Percentiles rank a stretch among this genome's conserved stretches.
phyloP scores from a whole-genome alignment of 2,329 filamentous ascomycete genomes.

The Exophiala sp. region DNA sequence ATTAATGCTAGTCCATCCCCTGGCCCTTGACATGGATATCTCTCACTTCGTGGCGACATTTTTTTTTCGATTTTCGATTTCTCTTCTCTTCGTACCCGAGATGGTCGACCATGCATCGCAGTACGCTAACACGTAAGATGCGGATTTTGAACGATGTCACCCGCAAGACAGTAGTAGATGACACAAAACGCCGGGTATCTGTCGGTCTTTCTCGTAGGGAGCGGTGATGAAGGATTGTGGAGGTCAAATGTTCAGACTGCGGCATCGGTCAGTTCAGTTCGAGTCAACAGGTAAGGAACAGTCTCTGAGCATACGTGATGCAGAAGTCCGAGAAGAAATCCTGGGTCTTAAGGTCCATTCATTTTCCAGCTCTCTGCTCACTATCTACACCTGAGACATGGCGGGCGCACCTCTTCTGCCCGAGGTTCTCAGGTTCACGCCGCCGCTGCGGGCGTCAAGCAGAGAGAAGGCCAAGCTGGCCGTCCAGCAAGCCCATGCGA shows the following conservation, averaged over 20 bases:
- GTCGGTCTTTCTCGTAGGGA: constrained; percentile 9
- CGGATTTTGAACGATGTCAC: no score
- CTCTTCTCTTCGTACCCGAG: background rate
- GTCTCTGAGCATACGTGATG: constrained; percentile 22
- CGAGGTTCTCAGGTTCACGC: constrained; percentile 34
- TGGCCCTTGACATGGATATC: constrained; percentile 5
- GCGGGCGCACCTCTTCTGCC: constrained; percentile 35
- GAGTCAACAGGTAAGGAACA: background rate
- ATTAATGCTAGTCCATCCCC: constrained; percentile 13
- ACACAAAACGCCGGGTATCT: constrained; percentile 12
- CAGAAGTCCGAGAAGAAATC: constrained; percentile 15
- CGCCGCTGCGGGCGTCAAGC: constrained; percentile 34
- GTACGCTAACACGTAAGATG: no score
- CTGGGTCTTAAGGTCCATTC: constrained; percentile 7
- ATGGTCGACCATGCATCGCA: background rate
- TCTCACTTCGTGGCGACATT: constrained; percentile 8
- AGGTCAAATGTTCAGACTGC: constrained; percentile 4
- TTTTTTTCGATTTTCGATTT: constrained; percentile 1
- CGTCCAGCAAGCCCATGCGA: constrained; percentile 43
- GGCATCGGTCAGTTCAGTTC: background rate
- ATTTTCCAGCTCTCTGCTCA: constrained; percentile 16
- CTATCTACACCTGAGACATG: constrained; percentile 43
- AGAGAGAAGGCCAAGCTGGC: constrained; percentile 39
- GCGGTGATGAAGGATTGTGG: background rate
- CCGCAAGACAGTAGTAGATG: no score